Evolutionary conservation across 2,329 filamentous ascomycete genomes (phyloP), one percentile per base, ranked within the genome.

Genomic region (Claviceps lovelessii): DNA sequence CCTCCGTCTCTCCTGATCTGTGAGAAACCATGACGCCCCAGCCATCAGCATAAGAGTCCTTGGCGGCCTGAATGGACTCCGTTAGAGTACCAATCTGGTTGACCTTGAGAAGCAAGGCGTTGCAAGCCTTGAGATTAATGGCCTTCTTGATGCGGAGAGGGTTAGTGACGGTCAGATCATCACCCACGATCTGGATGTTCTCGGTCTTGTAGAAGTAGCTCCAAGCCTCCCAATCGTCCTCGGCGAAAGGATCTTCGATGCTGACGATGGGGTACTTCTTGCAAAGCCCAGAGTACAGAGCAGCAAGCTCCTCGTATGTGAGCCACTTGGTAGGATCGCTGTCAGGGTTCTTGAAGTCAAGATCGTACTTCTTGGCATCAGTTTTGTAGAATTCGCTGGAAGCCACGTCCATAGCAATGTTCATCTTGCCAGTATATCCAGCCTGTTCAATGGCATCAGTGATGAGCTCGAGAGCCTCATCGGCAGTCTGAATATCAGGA

Each of bases 1-100:
- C 93, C 78, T 97, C 93, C 58, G 93, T 98, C 86, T 98, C 93
- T 73, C 93, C 93, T 60, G 93, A 98, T 67, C 93, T 86, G 82
- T 98, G 93, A 62, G 93, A 97, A 61, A 98, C 93, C 93, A 98
- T 97, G 78, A 98, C 90, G 72, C 91, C 91, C 93, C 93, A 98
- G 72, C 83, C 84, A 65, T 88, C 91, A 64, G 86, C 87, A 72
- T 93, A 97, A 52, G 91, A 94, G 77, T 97, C 93, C 83, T 97
- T 96, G 73, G 93, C 91, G 55, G 93, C 93, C 80, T 97, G 90
- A 77, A 97, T 96, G 58, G 93, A 95, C 81, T 98, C 93, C 65
- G 89, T 94, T 68, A 98, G 84, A 64, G 93, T 96, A 76, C 93
- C 93, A 67, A 98, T 98, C 82, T 98, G 93, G 87, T 98, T 98